Percentiles rank a stretch among this genome's conserved stretches.
Evolutionary conservation across 805 yeast species (phyloP).

Genomic region (Candida easanensis): DNA sequence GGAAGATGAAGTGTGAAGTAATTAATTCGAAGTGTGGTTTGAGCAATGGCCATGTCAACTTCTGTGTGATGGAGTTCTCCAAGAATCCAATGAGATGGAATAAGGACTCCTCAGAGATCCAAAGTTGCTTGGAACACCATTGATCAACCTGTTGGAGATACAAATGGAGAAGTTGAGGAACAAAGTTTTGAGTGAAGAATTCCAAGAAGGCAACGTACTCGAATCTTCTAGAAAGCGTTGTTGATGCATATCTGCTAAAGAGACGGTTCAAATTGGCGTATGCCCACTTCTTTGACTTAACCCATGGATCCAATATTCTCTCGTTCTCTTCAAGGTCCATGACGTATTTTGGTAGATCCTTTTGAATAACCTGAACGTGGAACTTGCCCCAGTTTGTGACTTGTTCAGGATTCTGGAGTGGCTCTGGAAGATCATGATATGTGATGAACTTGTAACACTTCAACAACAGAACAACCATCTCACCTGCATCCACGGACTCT

Average conservation of each 20-base stretch:
- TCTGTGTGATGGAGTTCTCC: constrained; percentile 56
- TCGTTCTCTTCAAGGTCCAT: constrained; percentile 50
- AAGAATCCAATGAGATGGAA: constrained; percentile 64
- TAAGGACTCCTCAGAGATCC: constrained; percentile 68
- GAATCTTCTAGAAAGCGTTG: constrained; percentile 41
- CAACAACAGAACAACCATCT: constrained; percentile 68
- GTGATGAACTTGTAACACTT: constrained; percentile 79
- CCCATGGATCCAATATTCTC: constrained; percentile 56
- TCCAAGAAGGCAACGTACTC: constrained; percentile 59
- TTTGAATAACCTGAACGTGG: constrained; percentile 64
- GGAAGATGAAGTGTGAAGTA: constrained; percentile 70
- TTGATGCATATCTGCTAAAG: constrained; percentile 67
- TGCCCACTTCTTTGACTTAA: constrained; percentile 85
- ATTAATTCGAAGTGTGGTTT: constrained; percentile 64
- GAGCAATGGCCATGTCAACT: constrained; percentile 63
- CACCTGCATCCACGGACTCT: constrained; percentile 50
- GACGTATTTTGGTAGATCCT: constrained; percentile 54
- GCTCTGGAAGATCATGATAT: constrained; percentile 65
- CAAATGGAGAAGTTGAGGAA: constrained; percentile 70
- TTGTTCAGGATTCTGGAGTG: constrained; percentile 51
- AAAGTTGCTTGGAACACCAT: constrained; percentile 65
- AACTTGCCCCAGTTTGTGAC: constrained; percentile 72
- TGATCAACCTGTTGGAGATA: constrained; percentile 64
- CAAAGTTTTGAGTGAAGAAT: constrained; percentile 52
- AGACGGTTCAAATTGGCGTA: constrained; percentile 72